Percentiles rank a stretch among this genome's conserved stretches.
Conservation (phyloP, 1,284 basidiomycete genomes). For the Microbotryomycetes sp. region DNA sequence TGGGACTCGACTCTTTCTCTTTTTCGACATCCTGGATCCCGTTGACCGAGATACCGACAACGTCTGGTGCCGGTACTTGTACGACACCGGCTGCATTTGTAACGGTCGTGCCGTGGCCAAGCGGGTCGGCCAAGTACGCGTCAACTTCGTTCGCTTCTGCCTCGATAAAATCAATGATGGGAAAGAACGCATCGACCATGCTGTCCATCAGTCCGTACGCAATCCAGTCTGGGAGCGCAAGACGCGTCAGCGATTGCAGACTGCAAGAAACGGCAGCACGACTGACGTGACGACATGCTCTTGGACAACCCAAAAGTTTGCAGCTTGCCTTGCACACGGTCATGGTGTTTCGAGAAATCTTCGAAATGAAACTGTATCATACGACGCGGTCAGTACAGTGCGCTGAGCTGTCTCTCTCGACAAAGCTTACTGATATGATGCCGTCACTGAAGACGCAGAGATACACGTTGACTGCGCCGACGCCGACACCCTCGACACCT, state of each 20-base stretch:
- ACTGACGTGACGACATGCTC: constrained; percentile 57
- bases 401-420: background rate
- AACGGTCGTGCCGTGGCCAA: constrained; percentile 5
- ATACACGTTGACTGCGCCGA: constrained; percentile 80
- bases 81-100: background rate
- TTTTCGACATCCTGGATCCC: background rate
- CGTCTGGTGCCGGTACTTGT: constrained; percentile 3
- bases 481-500: constrained; percentile 52
- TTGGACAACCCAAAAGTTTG: constrained; percentile 50
- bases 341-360: constrained; percentile 78
- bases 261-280: background rate
- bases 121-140: constrained; percentile 52
- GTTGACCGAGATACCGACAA: constrained; percentile 24
- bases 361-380: constrained; percentile 75
- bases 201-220: constrained; percentile 89
- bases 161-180: constrained; percentile 74
- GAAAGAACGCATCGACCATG: constrained; percentile 90
- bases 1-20: constrained; percentile 3
- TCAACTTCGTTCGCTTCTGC: constrained; percentile 74
- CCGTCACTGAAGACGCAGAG: constrained; percentile 84
- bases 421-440: constrained; percentile 67
- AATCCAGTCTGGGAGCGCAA: constrained; percentile 69
- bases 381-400: background rate
- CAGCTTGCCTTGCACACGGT: constrained; percentile 66
- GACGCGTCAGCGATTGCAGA: background rate